Conservation (phyloP, 2,329 filamentous ascomycete species). For the Colletotrichum liriopes region DNA sequence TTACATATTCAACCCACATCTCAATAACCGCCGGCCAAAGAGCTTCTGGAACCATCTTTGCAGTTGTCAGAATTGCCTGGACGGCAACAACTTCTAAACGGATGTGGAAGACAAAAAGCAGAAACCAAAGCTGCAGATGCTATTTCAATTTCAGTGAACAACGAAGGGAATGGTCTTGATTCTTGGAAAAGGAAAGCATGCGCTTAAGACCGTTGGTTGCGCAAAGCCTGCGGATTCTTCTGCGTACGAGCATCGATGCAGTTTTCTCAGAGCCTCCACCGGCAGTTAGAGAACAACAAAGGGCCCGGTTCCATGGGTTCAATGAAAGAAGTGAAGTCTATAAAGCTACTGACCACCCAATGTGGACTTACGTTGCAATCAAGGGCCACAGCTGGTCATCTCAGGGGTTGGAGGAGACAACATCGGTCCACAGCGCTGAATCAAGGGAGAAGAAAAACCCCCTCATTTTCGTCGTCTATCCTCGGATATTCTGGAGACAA, state of each 20-base stretch:
- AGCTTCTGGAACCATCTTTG: constrained; percentile 26
- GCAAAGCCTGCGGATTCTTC: neutral
- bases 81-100: neutral
- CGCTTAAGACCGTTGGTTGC: neutral
- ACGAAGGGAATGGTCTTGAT: neutral
- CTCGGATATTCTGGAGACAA: neutral
- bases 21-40: constrained; percentile 34
- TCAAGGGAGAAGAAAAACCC: constrained; percentile 12
- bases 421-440: constrained; percentile 10
- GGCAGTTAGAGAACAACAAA: constrained; percentile 2
- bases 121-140: neutral
- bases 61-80: constrained; percentile 9
- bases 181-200: neutral
- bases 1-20: constrained; percentile 39
- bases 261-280: neutral
- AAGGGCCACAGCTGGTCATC: neutral
- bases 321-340: neutral
- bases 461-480: neutral
- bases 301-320: neutral
- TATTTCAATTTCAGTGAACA: neutral
- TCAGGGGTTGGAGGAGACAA: constrained; percentile 5
- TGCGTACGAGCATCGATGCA: neutral
- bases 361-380: constrained; percentile 30
- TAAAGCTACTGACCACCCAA: neutral
- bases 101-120: neutral